phyloP scores from a whole-genome alignment of 805 yeast genomes.

The Metschnikowia vanudenii region DNA sequence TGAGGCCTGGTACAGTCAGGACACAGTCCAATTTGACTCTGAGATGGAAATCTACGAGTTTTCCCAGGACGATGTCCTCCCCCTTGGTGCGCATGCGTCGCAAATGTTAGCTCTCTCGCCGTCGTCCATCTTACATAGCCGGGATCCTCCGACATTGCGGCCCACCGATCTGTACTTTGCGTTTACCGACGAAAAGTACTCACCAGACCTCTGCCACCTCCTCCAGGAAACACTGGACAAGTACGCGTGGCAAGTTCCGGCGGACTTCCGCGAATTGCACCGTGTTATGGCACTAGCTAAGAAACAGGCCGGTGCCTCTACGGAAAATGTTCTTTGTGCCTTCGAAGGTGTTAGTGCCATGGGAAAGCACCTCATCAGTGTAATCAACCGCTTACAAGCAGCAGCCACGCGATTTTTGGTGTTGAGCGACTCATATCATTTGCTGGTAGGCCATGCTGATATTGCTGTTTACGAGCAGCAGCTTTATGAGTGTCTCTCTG shows the following conservation, averaged over 20 bases:
- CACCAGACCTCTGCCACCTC: background rate
- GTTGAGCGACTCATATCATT: conserved; percentile 3
- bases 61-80: background rate
- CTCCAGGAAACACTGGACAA: background rate
- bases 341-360: conserved; percentile 9
- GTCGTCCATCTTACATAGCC: no score
- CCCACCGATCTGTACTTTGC: background rate
- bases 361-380: conserved; percentile 9
- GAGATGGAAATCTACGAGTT: background rate
- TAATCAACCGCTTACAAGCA: conserved; percentile 15
- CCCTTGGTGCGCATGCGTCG: no score
- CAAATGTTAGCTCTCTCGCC: background rate
- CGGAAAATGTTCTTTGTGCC: conserved; percentile 12
- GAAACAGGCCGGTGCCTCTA: conserved; percentile 6
- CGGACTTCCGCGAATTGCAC: background rate
- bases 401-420: conserved; percentile 9
- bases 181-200: background rate
- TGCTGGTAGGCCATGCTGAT: background rate
- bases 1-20: no score
- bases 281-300: conserved; percentile 4
- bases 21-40: background rate
- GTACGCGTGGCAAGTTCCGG: background rate
- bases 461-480: background rate
- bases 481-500: conserved; percentile 1
- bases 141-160: background rate